Base-by-base conservation (phyloP, 306 rosid species). In the Quercus agrifolia region DNA sequence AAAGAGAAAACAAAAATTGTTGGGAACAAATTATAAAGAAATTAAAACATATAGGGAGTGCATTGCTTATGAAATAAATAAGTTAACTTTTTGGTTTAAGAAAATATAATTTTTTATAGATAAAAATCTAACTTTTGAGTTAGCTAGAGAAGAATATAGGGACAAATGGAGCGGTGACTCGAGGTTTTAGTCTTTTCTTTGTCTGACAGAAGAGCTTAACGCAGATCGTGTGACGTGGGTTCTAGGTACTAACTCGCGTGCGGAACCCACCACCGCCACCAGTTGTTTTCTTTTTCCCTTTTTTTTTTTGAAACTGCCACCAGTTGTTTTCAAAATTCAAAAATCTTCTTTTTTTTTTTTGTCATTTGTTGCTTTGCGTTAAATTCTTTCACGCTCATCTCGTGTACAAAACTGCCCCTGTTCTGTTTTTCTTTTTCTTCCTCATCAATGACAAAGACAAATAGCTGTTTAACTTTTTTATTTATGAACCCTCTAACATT, bases 301-400 rank as follows among this genome's bases (percentile, higher is more conserved):
- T 52, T 21, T 73, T 4, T 38, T 54, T 25, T 33, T 54, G 21
- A 30, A 30, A 4, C 18, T 2, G 8, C 11, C 46, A 41, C 1
- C 12, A 2, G 20, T 12, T 62, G 14, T 19, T 20, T 58, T 21
- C 25, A n/a, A 6, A 2, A 23, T 17, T 17, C 17, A 12, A 49
- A 49, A 49, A 12, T 17, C 12, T 6, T n/a, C n/a, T 5, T 31
- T 1, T 62, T 21, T 73, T 4, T 54, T 54, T 23, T 23, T 54
- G 21, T 6, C 58, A 35, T 52, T 27, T n/a, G 10, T 27, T n/a
- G 10, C 4, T 52, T 11, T 13, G 75, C 5, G 10, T 10, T n/a
- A 74, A 55, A 64, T 35, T 11, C 6, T 33, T 33, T 61, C 78
- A 79, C 25, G 70, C 81, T 56, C 23, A 56, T 78, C 59, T 57